Conservation (phyloP, 2,329 filamentous ascomycete genomes). For the Pestalotiopsis sp. region DNA sequence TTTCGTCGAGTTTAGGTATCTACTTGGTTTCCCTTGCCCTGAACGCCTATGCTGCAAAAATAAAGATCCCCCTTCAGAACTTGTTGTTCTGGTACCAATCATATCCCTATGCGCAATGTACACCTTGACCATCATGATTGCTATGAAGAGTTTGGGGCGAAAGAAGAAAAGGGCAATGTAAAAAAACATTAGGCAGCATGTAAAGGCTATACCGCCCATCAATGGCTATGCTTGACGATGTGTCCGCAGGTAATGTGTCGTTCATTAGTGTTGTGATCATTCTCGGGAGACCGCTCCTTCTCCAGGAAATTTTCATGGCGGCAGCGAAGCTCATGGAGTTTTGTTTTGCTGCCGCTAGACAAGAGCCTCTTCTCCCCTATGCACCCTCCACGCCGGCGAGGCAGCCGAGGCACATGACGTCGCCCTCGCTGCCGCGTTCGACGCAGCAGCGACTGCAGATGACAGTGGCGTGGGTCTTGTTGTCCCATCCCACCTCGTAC, state of each 20-base stretch:
- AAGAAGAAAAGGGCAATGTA: too few relatives aligned
- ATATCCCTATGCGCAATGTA: too few relatives aligned
- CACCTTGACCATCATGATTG: too few relatives aligned
- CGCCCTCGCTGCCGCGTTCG: slow-evolving; percentile 64
- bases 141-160: too few relatives aligned
- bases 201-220: neutral
- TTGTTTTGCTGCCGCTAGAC: neutral
- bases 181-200: neutral
- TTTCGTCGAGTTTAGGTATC: neutral
- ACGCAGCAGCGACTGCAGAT: slow-evolving; percentile 71
- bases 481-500: slow-evolving; percentile 23
- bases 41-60: neutral
- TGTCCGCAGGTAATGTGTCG: neutral
- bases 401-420: slow-evolving; percentile 68
- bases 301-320: neutral
- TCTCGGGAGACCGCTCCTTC: neutral
- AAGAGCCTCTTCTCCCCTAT: neutral
- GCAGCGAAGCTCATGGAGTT: neutral
- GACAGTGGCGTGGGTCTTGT: slow-evolving; percentile 49
- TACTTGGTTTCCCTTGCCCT: neutral
- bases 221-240: neutral
- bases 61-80: neutral
- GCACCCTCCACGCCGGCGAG: slow-evolving; percentile 45
- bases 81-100: neutral
- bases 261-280: neutral